These are phyloP conservation scores for Pestalotiopsis sp. DNA, from an alignment of 2,329 filamentous ascomycete genomes.

Conservation along the genomic window DNA sequence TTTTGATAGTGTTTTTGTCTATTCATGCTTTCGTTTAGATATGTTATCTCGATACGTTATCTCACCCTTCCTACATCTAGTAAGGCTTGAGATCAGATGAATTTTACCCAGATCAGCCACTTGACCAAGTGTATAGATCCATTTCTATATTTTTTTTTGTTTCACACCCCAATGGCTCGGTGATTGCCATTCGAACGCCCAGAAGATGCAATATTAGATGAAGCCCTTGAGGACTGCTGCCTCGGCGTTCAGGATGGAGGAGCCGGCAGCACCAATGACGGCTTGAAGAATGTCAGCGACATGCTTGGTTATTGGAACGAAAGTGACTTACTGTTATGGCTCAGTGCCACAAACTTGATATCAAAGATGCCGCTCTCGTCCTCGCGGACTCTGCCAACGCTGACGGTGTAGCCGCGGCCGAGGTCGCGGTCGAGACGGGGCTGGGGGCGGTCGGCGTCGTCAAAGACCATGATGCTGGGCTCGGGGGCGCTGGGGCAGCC, in stretches of 20 bases:
- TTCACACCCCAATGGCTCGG: not conserved
- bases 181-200: not conserved
- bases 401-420: slow-evolving; percentile 85
- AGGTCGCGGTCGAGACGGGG: slow-evolving; percentile 87
- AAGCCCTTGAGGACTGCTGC: slow-evolving; percentile 89
- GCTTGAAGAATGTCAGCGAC: slow-evolving; percentile 46
- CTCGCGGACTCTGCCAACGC: slow-evolving; percentile 83
- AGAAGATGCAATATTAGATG: slow-evolving; percentile 48
- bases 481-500: slow-evolving; percentile 86
- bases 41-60: not conserved
- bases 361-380: slow-evolving; percentile 91
- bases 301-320: not conserved
- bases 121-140: not conserved
- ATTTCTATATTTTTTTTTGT: not conserved
- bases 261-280: slow-evolving; percentile 94
- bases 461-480: slow-evolving; percentile 83
- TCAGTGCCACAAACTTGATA: slow-evolving; percentile 91
- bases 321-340: slow-evolving; percentile 66
- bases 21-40: not conserved
- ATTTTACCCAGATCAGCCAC: not conserved
- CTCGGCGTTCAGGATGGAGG: slow-evolving; percentile 92
- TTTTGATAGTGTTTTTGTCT: not conserved
- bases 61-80: not conserved
- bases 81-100: not conserved
- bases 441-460: slow-evolving; percentile 88